These are phyloP conservation scores for Nicotiana noctiflora DNA, from an alignment of 257 asterid genomes.

Conservation along the genomic window DNA sequence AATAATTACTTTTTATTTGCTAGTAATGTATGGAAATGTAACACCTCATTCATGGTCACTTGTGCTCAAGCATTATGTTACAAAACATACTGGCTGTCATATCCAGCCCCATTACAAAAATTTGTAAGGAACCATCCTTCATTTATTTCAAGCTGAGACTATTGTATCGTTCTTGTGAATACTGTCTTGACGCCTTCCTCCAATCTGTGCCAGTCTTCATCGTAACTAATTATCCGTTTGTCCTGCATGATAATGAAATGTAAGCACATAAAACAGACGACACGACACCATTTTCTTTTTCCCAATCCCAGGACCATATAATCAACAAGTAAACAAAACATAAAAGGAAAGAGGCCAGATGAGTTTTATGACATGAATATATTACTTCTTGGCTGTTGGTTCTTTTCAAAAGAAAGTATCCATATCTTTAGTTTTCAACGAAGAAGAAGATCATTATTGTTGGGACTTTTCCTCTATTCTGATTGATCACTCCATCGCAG, in stretches of 20 bases:
- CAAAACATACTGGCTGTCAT: neutral
- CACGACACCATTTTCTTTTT: neutral
- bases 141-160: slow-evolving; percentile 39
- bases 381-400: slow-evolving; percentile 41
- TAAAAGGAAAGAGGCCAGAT: neutral
- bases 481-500: neutral
- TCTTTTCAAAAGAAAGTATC: neutral
- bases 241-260: slow-evolving; percentile 24
- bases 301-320: neutral
- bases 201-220: slow-evolving; percentile 52
- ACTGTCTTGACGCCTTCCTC: slow-evolving; percentile 56
- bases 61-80: too few relatives aligned
- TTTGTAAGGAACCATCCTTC: slow-evolving; percentile 38
- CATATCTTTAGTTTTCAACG: neutral
- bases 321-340: neutral
- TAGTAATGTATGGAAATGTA: too few relatives aligned
- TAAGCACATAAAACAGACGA: neutral
- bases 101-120: neutral
- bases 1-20: too few relatives aligned
- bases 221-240: slow-evolving; percentile 35
- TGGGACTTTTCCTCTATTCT: neutral
- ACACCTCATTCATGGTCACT: too few relatives aligned
- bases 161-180: slow-evolving; percentile 45
- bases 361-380: too few relatives aligned
- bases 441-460: neutral